Percentiles rank a stretch among this genome's conserved stretches.
phyloP scores from a whole-genome alignment of 2,329 filamentous ascomycete species.

The Neonectria neomacrospora region DNA sequence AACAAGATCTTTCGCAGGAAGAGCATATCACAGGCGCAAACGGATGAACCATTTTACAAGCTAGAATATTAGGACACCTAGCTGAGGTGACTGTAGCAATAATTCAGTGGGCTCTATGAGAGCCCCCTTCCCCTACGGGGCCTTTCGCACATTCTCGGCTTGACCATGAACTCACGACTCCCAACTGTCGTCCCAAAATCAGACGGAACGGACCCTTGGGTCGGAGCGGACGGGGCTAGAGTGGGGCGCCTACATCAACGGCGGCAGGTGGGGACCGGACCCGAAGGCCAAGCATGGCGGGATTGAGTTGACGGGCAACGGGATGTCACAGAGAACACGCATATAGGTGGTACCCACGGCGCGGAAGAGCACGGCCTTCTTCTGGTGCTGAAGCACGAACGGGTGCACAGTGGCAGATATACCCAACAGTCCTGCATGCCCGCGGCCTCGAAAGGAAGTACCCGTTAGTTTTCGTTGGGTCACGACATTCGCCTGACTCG shows the following conservation, averaged over 20 bases:
- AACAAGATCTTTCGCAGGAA: slow-evolving; percentile 46
- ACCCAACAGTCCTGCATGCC: slow-evolving; percentile 1
- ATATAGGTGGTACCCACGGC: neutral
- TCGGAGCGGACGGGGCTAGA: slow-evolving; percentile 3
- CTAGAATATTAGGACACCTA: slow-evolving; percentile 41
- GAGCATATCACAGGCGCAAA: slow-evolving; percentile 43
- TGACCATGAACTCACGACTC: neutral
- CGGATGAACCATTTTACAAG: slow-evolving; percentile 40
- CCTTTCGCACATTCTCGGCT: neutral
- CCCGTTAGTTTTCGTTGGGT: slow-evolving; percentile 17
- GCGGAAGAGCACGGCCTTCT: neutral
- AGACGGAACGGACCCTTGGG: neutral
- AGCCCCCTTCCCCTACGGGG: slow-evolving; percentile 10
- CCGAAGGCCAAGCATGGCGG: slow-evolving; percentile 3
- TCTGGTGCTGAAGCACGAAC: slow-evolving; percentile 2
- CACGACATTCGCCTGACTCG: slow-evolving; percentile 6
- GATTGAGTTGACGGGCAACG: neutral
- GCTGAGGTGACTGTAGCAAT: slow-evolving; percentile 34
- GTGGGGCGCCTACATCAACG: slow-evolving; percentile 2
- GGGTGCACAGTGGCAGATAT: neutral
- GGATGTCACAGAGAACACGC: neutral
- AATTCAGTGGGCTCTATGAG: slow-evolving; percentile 30
- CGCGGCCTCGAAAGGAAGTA: neutral
- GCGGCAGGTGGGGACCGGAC: slow-evolving; percentile 21
- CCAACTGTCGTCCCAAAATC: neutral